Evolutionary conservation across 208 protist genomes (phyloP).

Genomic region (Acanthamoeba royreba): DNA sequence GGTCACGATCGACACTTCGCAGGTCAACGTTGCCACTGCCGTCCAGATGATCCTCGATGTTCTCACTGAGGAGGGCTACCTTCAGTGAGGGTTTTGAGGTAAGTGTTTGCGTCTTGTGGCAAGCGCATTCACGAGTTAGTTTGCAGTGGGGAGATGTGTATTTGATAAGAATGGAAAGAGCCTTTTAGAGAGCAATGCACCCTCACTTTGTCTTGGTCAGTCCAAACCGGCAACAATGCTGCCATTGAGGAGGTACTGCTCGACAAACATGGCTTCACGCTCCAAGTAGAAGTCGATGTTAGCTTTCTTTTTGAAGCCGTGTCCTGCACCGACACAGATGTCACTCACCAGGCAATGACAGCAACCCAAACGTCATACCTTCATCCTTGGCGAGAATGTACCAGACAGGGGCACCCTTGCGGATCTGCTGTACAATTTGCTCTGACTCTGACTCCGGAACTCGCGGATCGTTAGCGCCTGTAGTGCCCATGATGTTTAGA

Average conservation of each 20-base stretch:
- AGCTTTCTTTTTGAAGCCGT: conserved; percentile 13
- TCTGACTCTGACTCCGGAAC: neutral
- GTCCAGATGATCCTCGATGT: conserved; percentile 46
- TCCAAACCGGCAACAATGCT: too few species aligned
- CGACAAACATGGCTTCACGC: neutral
- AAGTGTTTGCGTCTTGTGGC: too few species aligned
- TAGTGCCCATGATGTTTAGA: neutral
- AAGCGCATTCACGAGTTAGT: too few species aligned
- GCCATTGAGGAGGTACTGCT: neutral
- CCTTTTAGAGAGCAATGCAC: too few species aligned
- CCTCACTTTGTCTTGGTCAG: too few species aligned
- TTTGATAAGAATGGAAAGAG: too few species aligned
- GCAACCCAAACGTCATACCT: neutral
- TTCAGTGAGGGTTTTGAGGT: too few species aligned
- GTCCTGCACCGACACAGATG: neutral
- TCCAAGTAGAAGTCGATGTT: conserved; percentile 25
- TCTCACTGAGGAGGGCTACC: conserved; percentile 62
- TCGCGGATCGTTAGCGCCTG: conserved; percentile 2
- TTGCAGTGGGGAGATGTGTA: too few species aligned
- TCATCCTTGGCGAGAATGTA: conserved; percentile 36
- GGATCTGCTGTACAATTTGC: neutral
- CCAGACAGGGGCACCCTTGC: neutral
- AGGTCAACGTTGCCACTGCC: conserved; percentile 31
- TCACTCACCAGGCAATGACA: neutral
- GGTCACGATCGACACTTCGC: conserved; percentile 49